These are phyloP conservation scores for Hymenotorrendiella dingleyae DNA, from an alignment of 2,329 filamentous ascomycete species.

Conservation along the genomic window DNA sequence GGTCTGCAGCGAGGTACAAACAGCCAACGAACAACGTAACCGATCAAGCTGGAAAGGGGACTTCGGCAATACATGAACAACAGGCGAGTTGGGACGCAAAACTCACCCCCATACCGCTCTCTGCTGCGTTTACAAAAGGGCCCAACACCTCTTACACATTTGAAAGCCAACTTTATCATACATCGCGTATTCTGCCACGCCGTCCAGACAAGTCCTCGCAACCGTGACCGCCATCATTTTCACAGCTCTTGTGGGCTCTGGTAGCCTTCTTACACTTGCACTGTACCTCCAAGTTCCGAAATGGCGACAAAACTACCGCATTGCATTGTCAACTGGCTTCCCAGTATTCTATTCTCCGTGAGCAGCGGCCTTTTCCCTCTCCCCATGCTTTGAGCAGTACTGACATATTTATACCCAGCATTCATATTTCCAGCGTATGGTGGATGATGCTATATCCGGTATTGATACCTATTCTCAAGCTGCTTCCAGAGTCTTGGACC, in stretches of 20 bases:
- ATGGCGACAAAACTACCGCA: conserved; percentile 5
- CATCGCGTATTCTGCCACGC: too few species aligned
- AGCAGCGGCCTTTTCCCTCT: background rate
- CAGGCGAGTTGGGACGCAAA: too few species aligned
- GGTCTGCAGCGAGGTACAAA: too few species aligned
- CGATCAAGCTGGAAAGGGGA: too few species aligned
- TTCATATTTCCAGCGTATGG: conserved; percentile 5
- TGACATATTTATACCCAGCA: background rate
- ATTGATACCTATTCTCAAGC: conserved; percentile 1
- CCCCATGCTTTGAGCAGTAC: background rate
- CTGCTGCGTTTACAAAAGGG: too few species aligned
- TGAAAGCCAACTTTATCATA: too few species aligned
- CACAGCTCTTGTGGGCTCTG: conserved; percentile 1
- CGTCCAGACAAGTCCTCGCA: background rate
- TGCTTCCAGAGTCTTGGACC: conserved; percentile 3
- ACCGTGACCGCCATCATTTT: conserved; percentile 1
- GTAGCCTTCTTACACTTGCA: background rate
- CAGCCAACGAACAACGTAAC: too few species aligned
- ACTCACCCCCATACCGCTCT: too few species aligned
- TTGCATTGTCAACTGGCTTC: conserved; percentile 5
- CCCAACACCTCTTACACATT: too few species aligned
- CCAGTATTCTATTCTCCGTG: conserved; percentile 7
- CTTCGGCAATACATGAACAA: too few species aligned
- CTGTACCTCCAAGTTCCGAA: conserved; percentile 1
- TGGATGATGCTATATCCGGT: conserved; percentile 7